A percentile compares a stretch with the other conserved stretches of the same genome.
Conservation (phyloP, 2,329 filamentous ascomycete species). For the Curvularia sp. region DNA sequence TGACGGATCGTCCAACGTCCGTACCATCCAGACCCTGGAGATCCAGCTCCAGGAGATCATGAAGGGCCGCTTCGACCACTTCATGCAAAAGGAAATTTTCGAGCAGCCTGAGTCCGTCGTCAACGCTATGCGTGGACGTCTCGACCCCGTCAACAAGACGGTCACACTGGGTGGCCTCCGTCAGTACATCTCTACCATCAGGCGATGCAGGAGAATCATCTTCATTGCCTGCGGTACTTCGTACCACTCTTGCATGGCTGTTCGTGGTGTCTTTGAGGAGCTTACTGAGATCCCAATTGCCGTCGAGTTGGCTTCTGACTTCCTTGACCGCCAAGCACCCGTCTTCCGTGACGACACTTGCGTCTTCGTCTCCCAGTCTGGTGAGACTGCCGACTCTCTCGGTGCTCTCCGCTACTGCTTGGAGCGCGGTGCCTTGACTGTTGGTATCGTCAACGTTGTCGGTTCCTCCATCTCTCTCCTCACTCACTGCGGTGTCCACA, state of each 20-base stretch:
- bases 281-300: conserved; percentile 97
- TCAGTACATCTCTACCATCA: conserved; percentile 95
- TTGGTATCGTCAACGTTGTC: conserved; percentile 98
- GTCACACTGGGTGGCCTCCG: conserved; percentile 95
- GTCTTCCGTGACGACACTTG: conserved; percentile 99
- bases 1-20: conserved; percentile 94
- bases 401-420: conserved; percentile 98
- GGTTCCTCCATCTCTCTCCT: conserved; percentile 98
- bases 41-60: conserved; percentile 99
- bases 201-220: conserved; percentile 94
- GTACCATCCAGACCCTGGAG: conserved; percentile 97
- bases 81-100: conserved; percentile 99
- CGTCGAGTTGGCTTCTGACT: conserved; percentile 96
- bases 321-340: conserved; percentile 93
- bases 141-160: conserved; percentile 90
- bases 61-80: conserved; percentile 99
- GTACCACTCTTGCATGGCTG: conserved; percentile 99
- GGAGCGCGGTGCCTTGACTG: conserved; percentile 94
- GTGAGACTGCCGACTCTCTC: conserved; percentile 96
- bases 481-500: conserved; percentile 99
- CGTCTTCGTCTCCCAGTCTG: conserved; percentile 98
- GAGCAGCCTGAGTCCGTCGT: conserved; percentile 99
- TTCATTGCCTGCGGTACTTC: conserved; percentile 99
- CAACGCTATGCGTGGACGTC: conserved; percentile 99
- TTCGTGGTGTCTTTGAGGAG: conserved; percentile 97